Evolutionary conservation across 352 stramenopile species (phyloP).

Genomic region (Aphanomyces cochlioides): DNA sequence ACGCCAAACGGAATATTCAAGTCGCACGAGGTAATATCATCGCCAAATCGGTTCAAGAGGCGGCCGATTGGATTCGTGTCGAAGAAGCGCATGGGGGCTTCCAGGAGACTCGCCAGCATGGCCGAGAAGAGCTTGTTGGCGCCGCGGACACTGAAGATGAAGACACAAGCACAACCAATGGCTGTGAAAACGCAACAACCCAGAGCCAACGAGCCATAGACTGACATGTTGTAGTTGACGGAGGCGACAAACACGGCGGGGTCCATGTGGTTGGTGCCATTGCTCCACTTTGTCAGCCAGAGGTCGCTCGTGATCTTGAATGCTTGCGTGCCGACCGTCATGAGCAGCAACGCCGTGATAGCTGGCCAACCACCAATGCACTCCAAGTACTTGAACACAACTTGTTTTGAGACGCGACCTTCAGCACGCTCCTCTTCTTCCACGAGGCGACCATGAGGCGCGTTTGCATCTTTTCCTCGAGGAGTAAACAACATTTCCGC

Average conservation of each 20-base stretch:
- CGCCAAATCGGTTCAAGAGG: slow-evolving; percentile 66
- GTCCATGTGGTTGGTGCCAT: not conserved
- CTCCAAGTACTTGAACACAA: not conserved
- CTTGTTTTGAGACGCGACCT: not conserved
- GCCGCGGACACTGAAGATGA: slow-evolving; percentile 39
- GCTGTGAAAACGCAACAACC: not conserved
- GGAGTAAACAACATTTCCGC: slow-evolving; percentile 45
- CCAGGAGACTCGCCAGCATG: slow-evolving; percentile 53
- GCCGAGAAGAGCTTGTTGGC: slow-evolving; percentile 54
- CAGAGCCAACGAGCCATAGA: slow-evolving; percentile 20
- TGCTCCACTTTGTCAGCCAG: slow-evolving; percentile 13
- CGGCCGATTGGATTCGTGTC: slow-evolving; percentile 56
- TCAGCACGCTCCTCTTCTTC: not conserved
- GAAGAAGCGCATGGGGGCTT: slow-evolving; percentile 60
- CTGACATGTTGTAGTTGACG: not conserved
- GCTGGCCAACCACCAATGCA: not conserved
- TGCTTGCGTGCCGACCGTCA: not conserved
- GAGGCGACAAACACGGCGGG: not conserved
- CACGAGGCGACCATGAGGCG: not conserved
- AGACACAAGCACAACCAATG: not conserved
- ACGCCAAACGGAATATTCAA: not conserved
- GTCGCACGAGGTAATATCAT: slow-evolving; percentile 38
- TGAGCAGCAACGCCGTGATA: not conserved
- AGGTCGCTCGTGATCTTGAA: slow-evolving; percentile 3
- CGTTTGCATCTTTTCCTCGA: slow-evolving; percentile 32